Conservation (phyloP, 352 stramenopile species). For the Phytopythium chamaehyphon region DNA sequence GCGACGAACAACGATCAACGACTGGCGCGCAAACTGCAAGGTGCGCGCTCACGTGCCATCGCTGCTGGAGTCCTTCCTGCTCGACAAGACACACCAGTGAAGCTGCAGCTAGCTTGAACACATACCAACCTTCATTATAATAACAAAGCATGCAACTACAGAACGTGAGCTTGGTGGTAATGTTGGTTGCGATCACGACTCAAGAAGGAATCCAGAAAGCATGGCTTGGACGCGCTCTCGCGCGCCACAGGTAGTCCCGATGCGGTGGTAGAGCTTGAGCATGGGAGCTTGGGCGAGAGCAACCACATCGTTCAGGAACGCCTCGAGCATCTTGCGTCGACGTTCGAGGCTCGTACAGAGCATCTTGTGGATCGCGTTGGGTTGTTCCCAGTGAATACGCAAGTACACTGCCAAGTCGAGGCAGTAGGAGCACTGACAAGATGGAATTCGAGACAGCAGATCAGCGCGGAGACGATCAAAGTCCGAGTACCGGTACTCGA, state of each 20-base stretch:
- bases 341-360: conserved; percentile 21
- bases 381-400: conserved; percentile 41
- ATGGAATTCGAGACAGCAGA: conserved; percentile 34
- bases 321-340: conserved; percentile 38
- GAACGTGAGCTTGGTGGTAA: too few species aligned
- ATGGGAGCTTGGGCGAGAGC: conserved; percentile 31
- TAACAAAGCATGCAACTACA: not conserved
- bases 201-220: not conserved
- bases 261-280: not conserved
- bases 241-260: not conserved
- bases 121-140: not conserved
- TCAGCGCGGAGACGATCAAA: conserved; percentile 45
- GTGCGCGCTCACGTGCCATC: conserved; percentile 24
- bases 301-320: conserved; percentile 44
- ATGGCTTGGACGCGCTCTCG: not conserved
- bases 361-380: conserved; percentile 31
- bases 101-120: not conserved
- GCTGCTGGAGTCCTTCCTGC: conserved; percentile 33
- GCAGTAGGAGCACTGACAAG: conserved; percentile 55
- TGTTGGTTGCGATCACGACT: not conserved
- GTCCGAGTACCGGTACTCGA: conserved; percentile 58
- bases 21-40: conserved; percentile 21
- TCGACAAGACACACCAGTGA: conserved; percentile 8
- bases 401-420: conserved; percentile 49
- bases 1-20: conserved; percentile 10